Conservation (phyloP, 164 flowering plant genomes). For the Santalum album region DNA sequence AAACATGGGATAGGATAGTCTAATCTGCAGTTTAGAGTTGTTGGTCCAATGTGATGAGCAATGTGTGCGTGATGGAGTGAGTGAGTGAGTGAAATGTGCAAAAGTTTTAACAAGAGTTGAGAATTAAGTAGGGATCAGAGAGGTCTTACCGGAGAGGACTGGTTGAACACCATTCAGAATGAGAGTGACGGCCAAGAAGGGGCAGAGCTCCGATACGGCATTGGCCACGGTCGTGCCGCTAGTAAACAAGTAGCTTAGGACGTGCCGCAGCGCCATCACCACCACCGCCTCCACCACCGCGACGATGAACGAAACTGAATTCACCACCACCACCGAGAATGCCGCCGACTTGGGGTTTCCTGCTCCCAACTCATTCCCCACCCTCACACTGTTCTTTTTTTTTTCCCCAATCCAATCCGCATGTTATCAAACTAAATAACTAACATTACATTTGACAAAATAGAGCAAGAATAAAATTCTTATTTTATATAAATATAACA, state of each 20-base stretch:
- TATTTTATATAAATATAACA: too few relatives aligned
- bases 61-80: too few relatives aligned
- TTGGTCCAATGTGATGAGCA: too few relatives aligned
- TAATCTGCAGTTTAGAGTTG: too few relatives aligned
- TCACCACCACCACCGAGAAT: conserved; percentile 37
- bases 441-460: too few relatives aligned
- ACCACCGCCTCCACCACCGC: conserved; percentile 33
- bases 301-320: conserved; percentile 24
- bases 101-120: neutral
- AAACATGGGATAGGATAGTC: too few relatives aligned
- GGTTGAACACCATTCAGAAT: conserved; percentile 57
- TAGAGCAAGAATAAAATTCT: too few relatives aligned
- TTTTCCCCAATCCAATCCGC: neutral
- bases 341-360: conserved; percentile 54
- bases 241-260: conserved; percentile 59
- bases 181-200: conserved; percentile 39
- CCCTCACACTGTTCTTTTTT: conserved; percentile 37
- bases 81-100: too few relatives aligned
- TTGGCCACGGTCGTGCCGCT: conserved; percentile 39
- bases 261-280: conserved; percentile 34
- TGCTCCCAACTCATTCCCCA: conserved; percentile 58
- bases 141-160: conserved; percentile 43
- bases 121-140: too few relatives aligned
- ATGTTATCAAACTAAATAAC: neutral
- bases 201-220: conserved; percentile 49